These are phyloP conservation scores for Calocybe gangraenosa DNA, from an alignment of 768 basidiomycete species.

Conservation along the genomic window DNA sequence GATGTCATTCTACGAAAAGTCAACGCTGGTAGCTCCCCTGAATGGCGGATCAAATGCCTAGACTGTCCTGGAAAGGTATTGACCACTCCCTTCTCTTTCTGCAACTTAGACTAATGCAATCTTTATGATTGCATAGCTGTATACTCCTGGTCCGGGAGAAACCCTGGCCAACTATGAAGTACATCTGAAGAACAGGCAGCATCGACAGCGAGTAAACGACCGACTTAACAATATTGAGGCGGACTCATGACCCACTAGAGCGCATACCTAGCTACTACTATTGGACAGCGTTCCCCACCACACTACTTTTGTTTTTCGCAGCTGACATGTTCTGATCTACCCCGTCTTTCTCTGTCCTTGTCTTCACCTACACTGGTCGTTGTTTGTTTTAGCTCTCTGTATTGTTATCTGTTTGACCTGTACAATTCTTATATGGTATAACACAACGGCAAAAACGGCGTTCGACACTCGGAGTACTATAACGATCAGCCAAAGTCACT, in stretches of 20 bases:
- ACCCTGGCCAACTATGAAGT: slow-evolving; percentile 89
- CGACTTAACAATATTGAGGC: slow-evolving; percentile 32
- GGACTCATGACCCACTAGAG: slow-evolving; percentile 16
- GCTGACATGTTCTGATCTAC: slow-evolving; percentile 1
- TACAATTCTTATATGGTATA: slow-evolving; percentile 12
- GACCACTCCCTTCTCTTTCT: background rate
- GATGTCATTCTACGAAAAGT: slow-evolving; percentile 67
- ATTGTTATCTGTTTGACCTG: slow-evolving; percentile 32
- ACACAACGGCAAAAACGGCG: no score
- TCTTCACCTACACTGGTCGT: background rate
- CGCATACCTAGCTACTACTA: no score
- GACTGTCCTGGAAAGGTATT: slow-evolving; percentile 91
- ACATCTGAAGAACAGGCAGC: slow-evolving; percentile 83
- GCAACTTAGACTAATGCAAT: background rate
- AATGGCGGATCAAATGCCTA: slow-evolving; percentile 89
- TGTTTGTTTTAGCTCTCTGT: slow-evolving; percentile 21
- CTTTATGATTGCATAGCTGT: slow-evolving; percentile 46
- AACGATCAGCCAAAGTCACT: no score
- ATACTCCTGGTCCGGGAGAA: slow-evolving; percentile 87
- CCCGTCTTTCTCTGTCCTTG: slow-evolving; percentile 11
- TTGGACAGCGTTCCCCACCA: no score
- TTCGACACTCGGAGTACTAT: no score
- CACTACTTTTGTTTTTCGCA: no score
- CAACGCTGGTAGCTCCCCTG: slow-evolving; percentile 50
- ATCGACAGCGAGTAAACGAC: slow-evolving; percentile 69